phyloP scores from a whole-genome alignment of 176 grass and related monocot genomes.

The Miscanthus lutarioriparius region DNA sequence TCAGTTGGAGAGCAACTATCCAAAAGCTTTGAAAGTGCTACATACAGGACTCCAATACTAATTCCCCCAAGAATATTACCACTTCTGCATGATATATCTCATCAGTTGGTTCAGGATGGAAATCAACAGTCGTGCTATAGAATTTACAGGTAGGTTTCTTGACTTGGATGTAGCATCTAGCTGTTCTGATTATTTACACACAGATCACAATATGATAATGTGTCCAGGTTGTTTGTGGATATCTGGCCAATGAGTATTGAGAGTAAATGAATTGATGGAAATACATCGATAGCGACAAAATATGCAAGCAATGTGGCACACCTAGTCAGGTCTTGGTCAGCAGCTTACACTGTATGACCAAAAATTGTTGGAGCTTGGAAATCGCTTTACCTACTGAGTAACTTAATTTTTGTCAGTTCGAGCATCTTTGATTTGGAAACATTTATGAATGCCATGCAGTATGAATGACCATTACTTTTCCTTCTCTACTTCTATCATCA shows the following conservation, averaged over 20 bases:
- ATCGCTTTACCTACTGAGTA: slow-evolving; percentile 16
- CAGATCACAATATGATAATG: slow-evolving; percentile 29
- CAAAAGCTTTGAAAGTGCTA: slow-evolving; percentile 53
- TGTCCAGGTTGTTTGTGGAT: slow-evolving; percentile 39
- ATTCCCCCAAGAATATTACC: slow-evolving; percentile 63
- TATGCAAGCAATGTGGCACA: slow-evolving; percentile 25
- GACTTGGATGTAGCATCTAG: not conserved
- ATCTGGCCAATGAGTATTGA: slow-evolving; percentile 27
- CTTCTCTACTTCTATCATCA: not conserved
- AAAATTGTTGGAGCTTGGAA: slow-evolving; percentile 13
- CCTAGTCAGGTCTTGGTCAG: slow-evolving; percentile 26
- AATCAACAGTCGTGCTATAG: slow-evolving; percentile 38
- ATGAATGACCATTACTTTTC: slow-evolving; percentile 20
- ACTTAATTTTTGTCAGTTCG: slow-evolving; percentile 11
- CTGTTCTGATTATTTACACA: slow-evolving; percentile 21
- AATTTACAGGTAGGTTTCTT: slow-evolving; percentile 62
- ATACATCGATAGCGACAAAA: slow-evolving; percentile 27
- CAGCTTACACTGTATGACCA: slow-evolving; percentile 24
- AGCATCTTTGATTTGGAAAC: slow-evolving; percentile 28
- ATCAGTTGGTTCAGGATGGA: slow-evolving; percentile 70
- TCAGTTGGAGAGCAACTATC: slow-evolving; percentile 34
- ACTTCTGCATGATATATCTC: slow-evolving; percentile 65
- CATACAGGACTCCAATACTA: slow-evolving; percentile 51
- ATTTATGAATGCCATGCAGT: slow-evolving; percentile 16
- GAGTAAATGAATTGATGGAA: slow-evolving; percentile 24